Evolutionary conservation across 495 filamentous ascomycete genomes (phyloP), one percentile per base, ranked within the genome.

Genomic region (Saxispiralis lemnorum): DNA sequence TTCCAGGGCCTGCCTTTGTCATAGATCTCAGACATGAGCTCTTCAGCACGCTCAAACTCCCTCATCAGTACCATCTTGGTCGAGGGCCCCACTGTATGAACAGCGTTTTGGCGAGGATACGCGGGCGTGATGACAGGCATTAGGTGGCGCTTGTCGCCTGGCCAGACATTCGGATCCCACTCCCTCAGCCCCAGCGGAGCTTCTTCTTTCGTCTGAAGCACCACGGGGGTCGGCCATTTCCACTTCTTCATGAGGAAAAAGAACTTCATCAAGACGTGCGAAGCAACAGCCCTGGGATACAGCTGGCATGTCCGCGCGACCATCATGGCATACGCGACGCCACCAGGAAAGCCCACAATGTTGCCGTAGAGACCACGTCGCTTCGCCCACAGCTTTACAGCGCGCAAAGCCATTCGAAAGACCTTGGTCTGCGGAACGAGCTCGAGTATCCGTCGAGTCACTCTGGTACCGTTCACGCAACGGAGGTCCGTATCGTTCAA

Each of bases 61-160:
- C 76, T 70, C 42, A 83, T 69, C 51, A 97, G 81, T 38, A 94
- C 73, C 30, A 66, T 65, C 66, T 83, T 87, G 0, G 88, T 92
- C 0, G 86, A 94, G 52, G 71, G 64, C 4, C 80, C 82, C 39
- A 97, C 74, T 55, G 94, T 96, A 65, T 94, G 87, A 0, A 88
- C 94, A 2, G 92, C 78, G 55, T 88, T 95, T 84, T 93, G 93
- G 36, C 81, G 86, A 12, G 86, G 89, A 61, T 93, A 95, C 2
- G 92, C 83, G 1, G 89, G 89, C 5, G 64, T 97, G 55, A 97
- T 94, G 53, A 97, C 83, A 38, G 89, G 89, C 89, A 97, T 97
- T 13, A 89, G 61, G 59, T 95, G 88, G 48, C 71, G 78, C 31
- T 72, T 68, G 56, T 96, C 89, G 38, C 71, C 71, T 46, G 74